A percentile compares a stretch with the other conserved stretches of the same genome.
phyloP scores from a whole-genome alignment of 768 basidiomycete species.

The Suillus bovinus region DNA sequence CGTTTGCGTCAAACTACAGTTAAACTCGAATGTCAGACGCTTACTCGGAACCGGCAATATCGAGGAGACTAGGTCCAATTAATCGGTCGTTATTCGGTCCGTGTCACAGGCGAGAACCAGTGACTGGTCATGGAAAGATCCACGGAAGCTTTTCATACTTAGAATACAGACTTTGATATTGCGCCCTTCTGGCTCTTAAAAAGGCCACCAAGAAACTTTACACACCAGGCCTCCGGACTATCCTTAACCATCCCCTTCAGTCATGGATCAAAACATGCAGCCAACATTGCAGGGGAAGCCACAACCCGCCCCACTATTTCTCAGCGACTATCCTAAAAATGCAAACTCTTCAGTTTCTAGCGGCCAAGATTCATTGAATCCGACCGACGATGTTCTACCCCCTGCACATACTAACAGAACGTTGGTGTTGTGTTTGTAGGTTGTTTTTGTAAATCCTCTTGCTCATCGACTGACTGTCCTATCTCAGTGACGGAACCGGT shows the following conservation, averaged over 20 bases:
- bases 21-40: no score
- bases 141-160: neutral
- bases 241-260: neutral
- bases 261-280: slow-evolving; percentile 16
- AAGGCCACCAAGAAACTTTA: neutral
- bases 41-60: no score
- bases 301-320: slow-evolving; percentile 13
- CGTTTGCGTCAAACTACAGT: no score
- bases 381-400: slow-evolving; percentile 41
- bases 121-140: no score
- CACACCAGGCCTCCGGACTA: neutral
- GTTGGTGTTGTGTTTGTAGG: slow-evolving; percentile 70
- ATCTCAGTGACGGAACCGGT: slow-evolving; percentile 35
- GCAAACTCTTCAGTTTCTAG: neutral
- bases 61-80: no score
- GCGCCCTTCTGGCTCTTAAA: slow-evolving; percentile 9
- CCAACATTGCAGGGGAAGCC: slow-evolving; percentile 5
- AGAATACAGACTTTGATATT: neutral
- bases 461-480: neutral
- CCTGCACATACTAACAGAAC: slow-evolving; percentile 49
- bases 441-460: neutral
- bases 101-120: no score
- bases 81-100: no score
- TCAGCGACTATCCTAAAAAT: slow-evolving; percentile 4
- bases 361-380: neutral